A percentile compares a stretch with the other conserved stretches of the same genome.
These are phyloP conservation scores for Skeletonema marinoi DNA, from an alignment of 108 stramenopile genomes.

Conservation along the genomic window DNA sequence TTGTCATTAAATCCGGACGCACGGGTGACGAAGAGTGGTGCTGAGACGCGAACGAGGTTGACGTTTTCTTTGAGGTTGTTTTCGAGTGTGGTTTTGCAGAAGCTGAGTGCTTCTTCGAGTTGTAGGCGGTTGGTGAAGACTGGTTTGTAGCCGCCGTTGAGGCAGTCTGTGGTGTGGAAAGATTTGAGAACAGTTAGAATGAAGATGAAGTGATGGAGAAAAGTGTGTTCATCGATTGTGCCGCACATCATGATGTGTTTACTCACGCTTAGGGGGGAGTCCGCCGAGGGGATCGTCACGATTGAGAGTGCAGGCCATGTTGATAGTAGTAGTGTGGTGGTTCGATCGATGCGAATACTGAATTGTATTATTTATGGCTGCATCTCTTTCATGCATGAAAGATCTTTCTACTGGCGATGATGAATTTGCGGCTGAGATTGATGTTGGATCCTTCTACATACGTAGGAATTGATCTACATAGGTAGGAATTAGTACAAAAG, in stretches of 20 bases:
- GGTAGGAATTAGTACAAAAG: too few species aligned
- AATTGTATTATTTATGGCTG: too few species aligned
- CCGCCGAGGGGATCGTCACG: slow-evolving; percentile 23
- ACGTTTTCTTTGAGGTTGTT: slow-evolving; percentile 51
- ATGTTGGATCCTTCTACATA: too few species aligned
- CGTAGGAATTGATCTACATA: too few species aligned
- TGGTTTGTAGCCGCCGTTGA: slow-evolving; percentile 39
- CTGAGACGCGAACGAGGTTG: slow-evolving; percentile 49
- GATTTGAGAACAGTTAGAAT: neutral
- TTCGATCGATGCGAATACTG: too few species aligned
- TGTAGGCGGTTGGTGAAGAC: slow-evolving; percentile 24
- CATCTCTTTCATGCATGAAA: too few species aligned
- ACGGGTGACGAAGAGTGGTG: slow-evolving; percentile 45
- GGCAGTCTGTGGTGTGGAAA: slow-evolving; percentile 3
- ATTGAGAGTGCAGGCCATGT: slow-evolving; percentile 20
- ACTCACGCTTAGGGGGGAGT: slow-evolving; percentile 17
- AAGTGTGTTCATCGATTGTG: too few species aligned
- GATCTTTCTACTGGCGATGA: too few species aligned
- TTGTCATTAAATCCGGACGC: slow-evolving; percentile 54
- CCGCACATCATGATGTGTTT: neutral
- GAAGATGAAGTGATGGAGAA: neutral
- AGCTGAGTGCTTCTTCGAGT: slow-evolving; percentile 37
- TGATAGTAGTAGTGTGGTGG: neutral
- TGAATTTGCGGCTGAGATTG: too few species aligned
- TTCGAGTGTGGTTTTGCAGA: slow-evolving; percentile 44